Percentiles rank a stretch among this genome's conserved stretches.
phyloP scores from a whole-genome alignment of 129 eudicot genomes.

The Flaveria linearis region DNA sequence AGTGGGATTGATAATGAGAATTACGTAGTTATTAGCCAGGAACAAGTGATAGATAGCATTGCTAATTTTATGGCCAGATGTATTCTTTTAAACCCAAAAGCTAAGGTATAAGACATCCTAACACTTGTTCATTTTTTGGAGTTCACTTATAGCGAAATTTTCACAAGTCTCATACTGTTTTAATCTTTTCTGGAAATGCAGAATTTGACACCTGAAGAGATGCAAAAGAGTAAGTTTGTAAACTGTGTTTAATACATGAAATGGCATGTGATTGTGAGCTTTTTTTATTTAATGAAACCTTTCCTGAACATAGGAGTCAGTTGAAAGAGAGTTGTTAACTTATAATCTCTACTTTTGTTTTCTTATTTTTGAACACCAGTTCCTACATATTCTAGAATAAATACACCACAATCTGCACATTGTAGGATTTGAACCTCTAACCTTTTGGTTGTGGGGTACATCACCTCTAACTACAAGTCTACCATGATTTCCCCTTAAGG shows the following conservation, averaged over 20 bases:
- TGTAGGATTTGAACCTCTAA: too few species aligned
- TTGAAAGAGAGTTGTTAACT: neutral
- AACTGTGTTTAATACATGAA: neutral
- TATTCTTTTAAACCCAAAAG: conserved; percentile 67
- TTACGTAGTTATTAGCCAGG: conserved; percentile 79
- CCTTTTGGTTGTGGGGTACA: too few species aligned
- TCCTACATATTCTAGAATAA: too few species aligned
- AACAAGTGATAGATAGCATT: conserved; percentile 86
- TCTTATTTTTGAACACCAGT: neutral
- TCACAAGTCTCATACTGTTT: conserved; percentile 15
- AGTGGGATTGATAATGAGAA: conserved; percentile 81
- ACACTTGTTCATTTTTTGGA: neutral
- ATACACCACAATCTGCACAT: too few species aligned
- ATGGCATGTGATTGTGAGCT: conserved; percentile 8
- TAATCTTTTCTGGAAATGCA: conserved; percentile 46
- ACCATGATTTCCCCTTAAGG: too few species aligned
- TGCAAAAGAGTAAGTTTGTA: conserved; percentile 70
- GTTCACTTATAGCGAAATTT: conserved; percentile 1
- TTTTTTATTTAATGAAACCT: conserved; percentile 9
- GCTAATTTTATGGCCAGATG: conserved; percentile 93
- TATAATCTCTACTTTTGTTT: neutral
- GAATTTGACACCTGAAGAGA: conserved; percentile 75
- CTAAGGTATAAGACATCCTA: conserved; percentile 50
- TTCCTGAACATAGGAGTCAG: neutral
- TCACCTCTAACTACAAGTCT: too few species aligned